Evolutionary conservation across 2,329 filamentous ascomycete species (phyloP).

Genomic region (Seiridium unicorne): DNA sequence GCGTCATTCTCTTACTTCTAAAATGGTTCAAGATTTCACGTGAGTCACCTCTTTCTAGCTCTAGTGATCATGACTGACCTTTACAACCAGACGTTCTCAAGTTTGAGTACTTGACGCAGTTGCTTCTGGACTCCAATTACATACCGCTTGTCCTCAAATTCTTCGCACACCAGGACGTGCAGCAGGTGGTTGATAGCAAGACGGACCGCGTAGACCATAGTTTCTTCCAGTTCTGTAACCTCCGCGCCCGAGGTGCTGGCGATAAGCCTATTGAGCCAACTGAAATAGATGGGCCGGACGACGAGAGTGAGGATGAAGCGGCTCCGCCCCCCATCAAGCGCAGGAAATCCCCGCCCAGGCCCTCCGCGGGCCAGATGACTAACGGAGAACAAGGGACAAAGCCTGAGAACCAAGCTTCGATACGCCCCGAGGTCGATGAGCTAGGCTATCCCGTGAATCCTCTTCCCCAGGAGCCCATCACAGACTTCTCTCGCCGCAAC

Average conservation of each 20-base stretch:
- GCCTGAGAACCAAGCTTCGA: slow-evolving; percentile 31
- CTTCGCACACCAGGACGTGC: slow-evolving; percentile 91
- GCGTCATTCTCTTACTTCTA: slow-evolving; percentile 78
- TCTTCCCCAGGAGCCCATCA: slow-evolving; percentile 74
- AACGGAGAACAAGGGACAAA: slow-evolving; percentile 25
- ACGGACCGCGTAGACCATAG: slow-evolving; percentile 80
- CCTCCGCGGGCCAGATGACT: slow-evolving; percentile 23
- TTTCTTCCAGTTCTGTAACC: slow-evolving; percentile 89
- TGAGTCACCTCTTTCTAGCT: slow-evolving; percentile 44
- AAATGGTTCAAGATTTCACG: slow-evolving; percentile 97
- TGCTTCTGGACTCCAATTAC: slow-evolving; percentile 93
- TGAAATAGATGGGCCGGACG: slow-evolving; percentile 34
- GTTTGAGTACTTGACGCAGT: slow-evolving; percentile 92
- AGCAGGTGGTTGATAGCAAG: slow-evolving; percentile 82
- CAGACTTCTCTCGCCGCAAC: slow-evolving; percentile 87
- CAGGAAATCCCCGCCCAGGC: slow-evolving; percentile 45
- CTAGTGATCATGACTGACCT: slow-evolving; percentile 9
- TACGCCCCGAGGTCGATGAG: slow-evolving; percentile 73
- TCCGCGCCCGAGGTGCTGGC: slow-evolving; percentile 22
- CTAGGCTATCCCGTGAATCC: slow-evolving; percentile 76
- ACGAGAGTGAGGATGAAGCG: slow-evolving; percentile 72
- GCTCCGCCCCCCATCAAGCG: slow-evolving; percentile 79
- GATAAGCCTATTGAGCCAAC: slow-evolving; percentile 25
- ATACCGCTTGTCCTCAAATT: slow-evolving; percentile 89
- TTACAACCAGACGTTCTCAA: slow-evolving; percentile 74